These are phyloP conservation scores for Castanea crenata DNA, from an alignment of 306 rosid genomes.

Conservation along the genomic window DNA sequence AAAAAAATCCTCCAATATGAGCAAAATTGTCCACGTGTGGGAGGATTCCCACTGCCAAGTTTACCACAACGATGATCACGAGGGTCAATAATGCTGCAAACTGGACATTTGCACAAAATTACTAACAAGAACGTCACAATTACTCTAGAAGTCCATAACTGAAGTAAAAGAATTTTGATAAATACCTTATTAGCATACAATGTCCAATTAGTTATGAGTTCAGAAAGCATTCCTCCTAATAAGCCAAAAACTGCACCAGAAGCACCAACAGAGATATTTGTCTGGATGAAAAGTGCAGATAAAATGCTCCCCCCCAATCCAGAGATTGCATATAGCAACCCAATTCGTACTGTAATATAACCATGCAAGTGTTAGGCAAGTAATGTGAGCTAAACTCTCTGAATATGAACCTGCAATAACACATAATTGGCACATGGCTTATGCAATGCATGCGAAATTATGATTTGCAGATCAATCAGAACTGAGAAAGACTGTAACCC, in stretches of 20 bases:
- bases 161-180: constrained; percentile 12
- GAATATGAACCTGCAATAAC: constrained; percentile 9
- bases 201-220: constrained; percentile 92
- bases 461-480: background rate
- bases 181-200: constrained; percentile 81
- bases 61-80: constrained; percentile 67
- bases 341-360: constrained; percentile 60
- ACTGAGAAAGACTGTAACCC: background rate
- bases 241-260: constrained; percentile 97
- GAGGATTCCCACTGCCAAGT: constrained; percentile 91
- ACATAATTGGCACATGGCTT: background rate
- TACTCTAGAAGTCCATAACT: background rate
- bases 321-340: constrained; percentile 75
- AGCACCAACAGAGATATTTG: constrained; percentile 95
- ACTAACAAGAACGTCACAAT: constrained; percentile 4
- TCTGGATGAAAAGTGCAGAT: constrained; percentile 78
- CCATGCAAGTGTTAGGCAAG: constrained; percentile 11
- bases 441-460: background rate
- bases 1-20: constrained; percentile 89
- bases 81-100: constrained; percentile 72
- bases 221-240: constrained; percentile 96
- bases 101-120: constrained; percentile 41
- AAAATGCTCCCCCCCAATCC: constrained; percentile 95
- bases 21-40: constrained; percentile 98
- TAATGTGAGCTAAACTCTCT: constrained; percentile 3